Evolutionary conservation across 768 basidiomycete genomes (phyloP).

Genomic region (Terana coerulea): DNA sequence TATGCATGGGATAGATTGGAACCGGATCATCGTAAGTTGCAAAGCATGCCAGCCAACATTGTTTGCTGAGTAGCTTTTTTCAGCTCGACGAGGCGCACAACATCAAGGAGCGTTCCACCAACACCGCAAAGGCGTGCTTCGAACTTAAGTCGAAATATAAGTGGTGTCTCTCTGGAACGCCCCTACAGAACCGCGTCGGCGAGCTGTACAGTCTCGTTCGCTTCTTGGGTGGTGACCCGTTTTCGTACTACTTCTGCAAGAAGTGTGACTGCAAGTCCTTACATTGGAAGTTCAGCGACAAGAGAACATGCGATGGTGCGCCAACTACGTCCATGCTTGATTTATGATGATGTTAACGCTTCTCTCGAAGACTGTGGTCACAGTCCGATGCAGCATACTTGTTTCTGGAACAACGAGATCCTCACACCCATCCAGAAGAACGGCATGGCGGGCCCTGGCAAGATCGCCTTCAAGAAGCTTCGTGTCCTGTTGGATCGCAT

Average conservation of each 20-base stretch:
- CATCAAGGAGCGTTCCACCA: constrained; percentile 92
- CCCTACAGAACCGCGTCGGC: constrained; percentile 97
- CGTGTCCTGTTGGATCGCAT: constrained; percentile 85
- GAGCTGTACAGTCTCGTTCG: constrained; percentile 93
- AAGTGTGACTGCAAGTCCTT: constrained; percentile 90
- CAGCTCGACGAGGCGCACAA: constrained; percentile 96
- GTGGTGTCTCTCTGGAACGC: constrained; percentile 98
- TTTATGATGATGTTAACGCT: background rate
- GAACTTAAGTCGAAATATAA: constrained; percentile 74
- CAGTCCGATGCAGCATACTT: constrained; percentile 85
- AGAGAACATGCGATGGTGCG: constrained; percentile 77
- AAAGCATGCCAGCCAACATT: constrained; percentile 1
- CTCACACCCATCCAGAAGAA: constrained; percentile 92
- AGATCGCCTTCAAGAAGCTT: constrained; percentile 86
- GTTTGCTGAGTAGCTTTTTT: too few relatives aligned
- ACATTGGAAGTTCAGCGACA: constrained; percentile 91
- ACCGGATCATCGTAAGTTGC: constrained; percentile 62
- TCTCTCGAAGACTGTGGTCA: constrained; percentile 66
- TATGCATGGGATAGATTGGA: constrained; percentile 83
- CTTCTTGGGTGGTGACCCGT: constrained; percentile 91
- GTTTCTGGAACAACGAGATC: constrained; percentile 97
- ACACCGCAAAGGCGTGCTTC: constrained; percentile 97
- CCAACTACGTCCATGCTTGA: background rate
- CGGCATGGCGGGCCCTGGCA: constrained; percentile 79
- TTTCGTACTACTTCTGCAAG: constrained; percentile 94